A percentile compares a stretch with the other conserved stretches of the same genome.
Evolutionary conservation across 108 stramenopile species (phyloP).

Genomic region (Nitzschia inconspicua): DNA sequence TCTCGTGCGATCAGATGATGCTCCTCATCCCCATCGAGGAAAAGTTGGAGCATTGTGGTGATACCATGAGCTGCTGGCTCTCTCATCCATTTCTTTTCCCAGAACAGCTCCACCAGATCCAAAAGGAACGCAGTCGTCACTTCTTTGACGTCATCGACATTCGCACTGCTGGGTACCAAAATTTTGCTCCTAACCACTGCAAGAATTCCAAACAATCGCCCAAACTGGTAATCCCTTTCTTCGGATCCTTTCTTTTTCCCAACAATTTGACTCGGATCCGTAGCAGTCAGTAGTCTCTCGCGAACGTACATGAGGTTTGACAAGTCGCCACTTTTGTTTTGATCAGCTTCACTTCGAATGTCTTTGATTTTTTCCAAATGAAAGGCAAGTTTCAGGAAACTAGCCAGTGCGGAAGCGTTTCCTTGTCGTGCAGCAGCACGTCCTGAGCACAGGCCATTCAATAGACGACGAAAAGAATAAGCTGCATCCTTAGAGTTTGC

Average conservation of each 20-base stretch:
- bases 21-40: slow-evolving; percentile 10
- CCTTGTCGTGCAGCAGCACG: slow-evolving; percentile 84
- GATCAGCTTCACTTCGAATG: slow-evolving; percentile 34
- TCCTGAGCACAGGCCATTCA: slow-evolving; percentile 81
- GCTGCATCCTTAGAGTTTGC: slow-evolving; percentile 72
- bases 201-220: slow-evolving; percentile 78
- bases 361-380: slow-evolving; percentile 25
- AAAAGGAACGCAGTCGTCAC: slow-evolving; percentile 5
- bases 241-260: slow-evolving; percentile 76
- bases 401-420: slow-evolving; percentile 73
- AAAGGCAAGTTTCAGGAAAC: slow-evolving; percentile 64
- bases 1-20: slow-evolving; percentile 9
- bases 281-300: slow-evolving; percentile 42
- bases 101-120: slow-evolving; percentile 75
- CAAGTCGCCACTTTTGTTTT: slow-evolving; percentile 1
- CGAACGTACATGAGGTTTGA: slow-evolving; percentile 37
- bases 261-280: slow-evolving; percentile 32
- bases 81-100: slow-evolving; percentile 75
- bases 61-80: slow-evolving; percentile 79
- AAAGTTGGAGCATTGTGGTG: slow-evolving; percentile 51
- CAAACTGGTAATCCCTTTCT: slow-evolving; percentile 80
- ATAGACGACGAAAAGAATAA: slow-evolving; percentile 72
- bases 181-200: slow-evolving; percentile 68
- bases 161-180: slow-evolving; percentile 11
- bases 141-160: not conserved